Evolutionary conservation across 2,329 filamentous ascomycete genomes (phyloP), one percentile per base, ranked within the genome.

Genomic region (Curvularia lunata): DNA sequence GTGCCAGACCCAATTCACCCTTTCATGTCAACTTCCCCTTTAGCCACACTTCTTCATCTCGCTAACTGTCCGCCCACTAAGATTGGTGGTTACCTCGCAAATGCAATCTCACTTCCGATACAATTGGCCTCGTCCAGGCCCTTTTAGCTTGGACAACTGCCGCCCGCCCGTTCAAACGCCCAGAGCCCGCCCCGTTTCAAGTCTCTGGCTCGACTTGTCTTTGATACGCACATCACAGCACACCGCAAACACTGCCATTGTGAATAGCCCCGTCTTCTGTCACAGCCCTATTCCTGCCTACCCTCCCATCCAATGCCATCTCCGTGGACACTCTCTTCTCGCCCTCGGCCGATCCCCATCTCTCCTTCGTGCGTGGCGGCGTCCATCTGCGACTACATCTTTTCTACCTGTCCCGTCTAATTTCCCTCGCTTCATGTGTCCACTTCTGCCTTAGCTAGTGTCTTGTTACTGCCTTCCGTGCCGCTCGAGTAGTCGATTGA

Each of bases 391-490:
- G 53, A 21, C 46, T 58, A 32, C 45, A 53, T 40, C 41, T 54
- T 54, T 58, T 40, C 52, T 18, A 19, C 40, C 10, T 4, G 27
- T 37, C 34, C 30, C 9, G 42, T 38, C 34, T 61, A 62, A 34
- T 56, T 59, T 45, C 52, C 56, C 30, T 59, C 55, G 23, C 58
- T 67, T 27, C 59, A 62, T 23, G 45, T 51, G 27, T 55, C 61
- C 25, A 59, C 62, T 45, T 64, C 65, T 27, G 68, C 67, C 34
- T 71, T 49, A 23, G 68, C 67, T 43, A 62, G 59, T 23, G 53
- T 49, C 57, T 59, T 70, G 43, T 66, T 68, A 30, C 65, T 64
- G 12, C 66, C 56, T 23, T 59, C 53, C 51, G 57, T 65, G 58
- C 46, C 69, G 61, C 58, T 62, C 48, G n/a, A 58, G 55, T 41